Evolutionary conservation across 164 flowering plant genomes (phyloP), one percentile per base, ranked within the genome.

Genomic region (Cinnamomum chago): DNA sequence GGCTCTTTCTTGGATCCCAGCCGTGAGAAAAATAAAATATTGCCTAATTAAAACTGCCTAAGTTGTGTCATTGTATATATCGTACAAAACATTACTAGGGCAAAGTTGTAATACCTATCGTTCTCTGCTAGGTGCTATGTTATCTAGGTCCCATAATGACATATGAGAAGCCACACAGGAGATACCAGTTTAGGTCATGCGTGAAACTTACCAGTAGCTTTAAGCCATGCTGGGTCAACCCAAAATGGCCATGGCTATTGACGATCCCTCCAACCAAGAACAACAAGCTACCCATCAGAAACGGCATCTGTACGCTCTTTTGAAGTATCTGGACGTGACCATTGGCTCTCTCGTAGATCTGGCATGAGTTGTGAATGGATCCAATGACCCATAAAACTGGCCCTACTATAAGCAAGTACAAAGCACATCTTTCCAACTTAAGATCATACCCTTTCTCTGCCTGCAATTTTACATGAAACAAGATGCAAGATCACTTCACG

Each of bases 281-380:
- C 76, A 93, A 66, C 66, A 88, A 47, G 77, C 98, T 92, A 4
- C 92, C 94, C 82, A 88, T 79, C 75, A 93, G 79, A 76, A 95
- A 91, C 0, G 98, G 99, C 50, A 91, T 84, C 17, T 82, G 85
- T n/a, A 92, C 96, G 72, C 88, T 73, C 73, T 85, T 78, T 77
- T 95, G 99, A 81, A 95, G 71, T 65, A 95, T 84, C 74, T 95
- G 98, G 35, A 91, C 81, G 80, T 89, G 97, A 2, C 91, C 92
- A 75, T 85, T 40, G 5, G 47, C 47, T 40, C 11, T 40, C 11
- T 40, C 47, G 47, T 92, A 95, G 35, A 91, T 82, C 77, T 93
- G 99, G 79, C 98, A 95, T 0, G 91, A 84, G 79, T 93, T 92
- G 66, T 86, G 92, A 75, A 95, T 84, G 2, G 47, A 40, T 40